These are phyloP conservation scores for Gonapodya sp. DNA, from an alignment of 192 early-diverging fungal species.

Conservation along the genomic window DNA sequence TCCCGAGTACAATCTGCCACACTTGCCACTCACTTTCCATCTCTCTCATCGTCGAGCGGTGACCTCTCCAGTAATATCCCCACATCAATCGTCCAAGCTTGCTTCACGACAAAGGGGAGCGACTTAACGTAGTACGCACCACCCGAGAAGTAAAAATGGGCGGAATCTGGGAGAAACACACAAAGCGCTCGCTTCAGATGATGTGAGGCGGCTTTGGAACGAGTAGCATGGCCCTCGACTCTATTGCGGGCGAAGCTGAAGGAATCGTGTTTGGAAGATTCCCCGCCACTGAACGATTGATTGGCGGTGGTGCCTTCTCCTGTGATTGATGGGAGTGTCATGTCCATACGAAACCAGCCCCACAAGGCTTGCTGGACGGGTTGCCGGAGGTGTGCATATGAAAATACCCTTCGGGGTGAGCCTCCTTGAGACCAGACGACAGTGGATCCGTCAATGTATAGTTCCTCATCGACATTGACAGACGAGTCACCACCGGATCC, in stretches of 20 bases:
- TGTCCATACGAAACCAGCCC: background rate
- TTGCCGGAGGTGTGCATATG: background rate
- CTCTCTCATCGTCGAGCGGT: background rate
- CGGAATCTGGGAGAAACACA: background rate
- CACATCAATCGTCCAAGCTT: background rate
- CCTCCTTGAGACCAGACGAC: background rate
- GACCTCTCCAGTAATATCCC: background rate
- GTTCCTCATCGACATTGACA: background rate
- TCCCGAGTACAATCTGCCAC: background rate
- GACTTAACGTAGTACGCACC: background rate
- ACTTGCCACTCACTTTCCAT: background rate
- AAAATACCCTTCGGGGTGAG: background rate
- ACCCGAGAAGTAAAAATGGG: background rate
- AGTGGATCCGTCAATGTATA: background rate
- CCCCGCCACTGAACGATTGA: background rate
- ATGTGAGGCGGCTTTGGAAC: background rate
- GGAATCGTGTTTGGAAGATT: background rate
- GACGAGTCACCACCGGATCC: background rate
- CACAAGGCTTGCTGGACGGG: background rate
- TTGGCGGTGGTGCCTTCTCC: background rate
- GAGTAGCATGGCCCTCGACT: background rate
- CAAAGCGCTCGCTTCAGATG: background rate
- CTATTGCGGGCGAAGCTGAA: background rate
- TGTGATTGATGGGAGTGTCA: background rate
- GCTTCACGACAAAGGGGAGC: background rate